Evolutionary conservation across 2,329 filamentous ascomycete genomes (phyloP).

Genomic region (Aspergillus pseudotamarii): DNA sequence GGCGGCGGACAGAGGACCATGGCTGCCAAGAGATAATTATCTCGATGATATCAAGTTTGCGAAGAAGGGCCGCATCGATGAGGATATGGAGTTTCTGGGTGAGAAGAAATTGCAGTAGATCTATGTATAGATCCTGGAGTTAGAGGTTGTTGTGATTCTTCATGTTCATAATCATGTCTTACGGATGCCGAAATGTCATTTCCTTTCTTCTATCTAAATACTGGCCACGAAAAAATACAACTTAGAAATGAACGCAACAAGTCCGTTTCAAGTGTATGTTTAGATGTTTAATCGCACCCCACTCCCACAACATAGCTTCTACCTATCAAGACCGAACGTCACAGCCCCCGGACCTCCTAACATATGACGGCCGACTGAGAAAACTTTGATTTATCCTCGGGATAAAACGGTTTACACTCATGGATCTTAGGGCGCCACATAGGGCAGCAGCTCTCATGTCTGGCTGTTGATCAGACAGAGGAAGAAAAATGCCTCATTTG

Average conservation of each 20-base stretch:
- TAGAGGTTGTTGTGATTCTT: not conserved
- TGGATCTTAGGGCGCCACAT: not conserved
- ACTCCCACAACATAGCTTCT: not conserved
- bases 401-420: not conserved
- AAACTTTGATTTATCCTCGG: not conserved
- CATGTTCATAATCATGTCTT: not conserved
- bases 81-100: constrained; percentile 33
- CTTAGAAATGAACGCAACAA: no score
- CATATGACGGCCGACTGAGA: not conserved
- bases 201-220: not conserved
- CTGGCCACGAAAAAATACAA: no score
- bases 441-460: no score
- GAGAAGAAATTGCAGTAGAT: constrained; percentile 16
- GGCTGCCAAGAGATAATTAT: constrained; percentile 44
- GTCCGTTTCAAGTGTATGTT: no score
- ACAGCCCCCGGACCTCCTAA: not conserved
- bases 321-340: not conserved
- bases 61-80: constrained; percentile 37
- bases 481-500: not conserved
- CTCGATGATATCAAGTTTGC: constrained; percentile 43
- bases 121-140: not conserved
- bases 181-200: not conserved
- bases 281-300: not conserved
- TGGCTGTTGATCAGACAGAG: not conserved
- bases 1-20: constrained; percentile 43